Percentiles rank a stretch among this genome's conserved stretches.
These are phyloP conservation scores for Clarireedia paspali DNA, from an alignment of 2,329 filamentous ascomycete genomes.

Conservation along the genomic window DNA sequence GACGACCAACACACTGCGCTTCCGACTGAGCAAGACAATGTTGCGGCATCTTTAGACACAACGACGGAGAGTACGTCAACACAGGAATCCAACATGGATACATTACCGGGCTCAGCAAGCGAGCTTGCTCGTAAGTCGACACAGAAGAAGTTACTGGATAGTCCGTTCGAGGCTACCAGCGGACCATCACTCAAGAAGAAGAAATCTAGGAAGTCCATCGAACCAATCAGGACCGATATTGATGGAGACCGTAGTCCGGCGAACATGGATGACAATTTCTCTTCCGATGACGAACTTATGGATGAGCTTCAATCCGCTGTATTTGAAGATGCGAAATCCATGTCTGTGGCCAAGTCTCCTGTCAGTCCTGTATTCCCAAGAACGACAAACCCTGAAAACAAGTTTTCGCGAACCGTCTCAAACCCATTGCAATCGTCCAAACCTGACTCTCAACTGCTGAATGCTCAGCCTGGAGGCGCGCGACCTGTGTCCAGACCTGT, in stretches of 20 bases:
- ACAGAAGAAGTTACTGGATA: background rate
- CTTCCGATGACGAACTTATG: conserved; percentile 74
- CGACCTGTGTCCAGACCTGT: conserved; percentile 24
- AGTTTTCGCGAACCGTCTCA: conserved; percentile 29
- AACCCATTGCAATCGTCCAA: conserved; percentile 29
- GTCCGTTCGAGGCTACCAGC: background rate
- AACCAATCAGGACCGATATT: conserved; percentile 49
- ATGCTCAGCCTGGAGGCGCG: conserved; percentile 31
- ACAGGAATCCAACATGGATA: conserved; percentile 2
- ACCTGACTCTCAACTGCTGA: conserved; percentile 32
- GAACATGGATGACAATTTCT: conserved; percentile 41
- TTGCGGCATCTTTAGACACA: background rate
- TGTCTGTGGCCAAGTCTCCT: conserved; percentile 78
- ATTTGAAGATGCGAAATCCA: conserved; percentile 73
- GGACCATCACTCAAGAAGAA: conserved; percentile 10
- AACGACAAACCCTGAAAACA: conserved; percentile 20
- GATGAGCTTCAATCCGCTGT: conserved; percentile 79
- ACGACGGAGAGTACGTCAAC: too few relatives aligned
- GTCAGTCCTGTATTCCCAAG: conserved; percentile 54
- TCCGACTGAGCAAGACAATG: background rate
- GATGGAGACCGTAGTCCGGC: conserved; percentile 28
- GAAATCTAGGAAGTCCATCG: conserved; percentile 26
- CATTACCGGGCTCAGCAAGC: conserved; percentile 3
- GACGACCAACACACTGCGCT: background rate
- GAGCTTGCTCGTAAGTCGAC: background rate